Evolutionary conservation across 441 rosid species (phyloP).

Genomic region (Pelargonium citronellum): DNA sequence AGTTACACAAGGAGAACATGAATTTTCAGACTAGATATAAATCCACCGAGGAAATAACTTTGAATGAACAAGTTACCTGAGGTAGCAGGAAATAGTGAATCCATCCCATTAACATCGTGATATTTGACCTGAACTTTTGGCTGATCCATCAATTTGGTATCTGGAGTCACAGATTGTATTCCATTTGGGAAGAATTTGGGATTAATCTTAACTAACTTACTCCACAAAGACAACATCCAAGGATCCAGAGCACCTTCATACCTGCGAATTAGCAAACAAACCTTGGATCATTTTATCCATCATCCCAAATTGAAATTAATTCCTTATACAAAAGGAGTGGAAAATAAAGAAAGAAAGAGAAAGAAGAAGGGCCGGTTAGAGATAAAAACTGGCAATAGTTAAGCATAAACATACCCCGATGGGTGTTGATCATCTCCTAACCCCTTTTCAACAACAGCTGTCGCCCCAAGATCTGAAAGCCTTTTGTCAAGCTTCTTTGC

Average conservation of each 20-base stretch:
- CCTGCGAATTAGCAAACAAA: conserved; percentile 34
- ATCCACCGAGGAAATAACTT: conserved; percentile 8
- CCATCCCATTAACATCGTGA: conserved; percentile 30
- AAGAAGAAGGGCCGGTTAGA: too few relatives aligned
- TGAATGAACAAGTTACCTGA: conserved; percentile 37
- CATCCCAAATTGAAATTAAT: conserved; percentile 2
- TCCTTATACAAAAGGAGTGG: not conserved
- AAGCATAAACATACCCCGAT: conserved; percentile 64
- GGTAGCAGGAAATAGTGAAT: conserved; percentile 27
- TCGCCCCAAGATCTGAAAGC: conserved; percentile 77
- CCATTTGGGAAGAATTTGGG: conserved; percentile 67
- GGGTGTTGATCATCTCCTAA: conserved; percentile 96
- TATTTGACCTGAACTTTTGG: conserved; percentile 56
- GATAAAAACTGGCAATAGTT: not conserved
- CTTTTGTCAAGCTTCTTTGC: conserved; percentile 94
- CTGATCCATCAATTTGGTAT: conserved; percentile 42
- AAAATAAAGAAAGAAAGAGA: not conserved
- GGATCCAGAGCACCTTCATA: conserved; percentile 94
- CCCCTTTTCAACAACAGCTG: conserved; percentile 61
- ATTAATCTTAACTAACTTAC: conserved; percentile 40
- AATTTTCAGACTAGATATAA: not conserved
- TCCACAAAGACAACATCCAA: conserved; percentile 89
- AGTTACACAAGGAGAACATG: too few relatives aligned
- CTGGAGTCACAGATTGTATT: conserved; percentile 43
- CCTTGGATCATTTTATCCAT: not conserved